Evolutionary conservation across 2,329 filamentous ascomycete genomes (phyloP).

Genomic region (Venturia carpophila): DNA sequence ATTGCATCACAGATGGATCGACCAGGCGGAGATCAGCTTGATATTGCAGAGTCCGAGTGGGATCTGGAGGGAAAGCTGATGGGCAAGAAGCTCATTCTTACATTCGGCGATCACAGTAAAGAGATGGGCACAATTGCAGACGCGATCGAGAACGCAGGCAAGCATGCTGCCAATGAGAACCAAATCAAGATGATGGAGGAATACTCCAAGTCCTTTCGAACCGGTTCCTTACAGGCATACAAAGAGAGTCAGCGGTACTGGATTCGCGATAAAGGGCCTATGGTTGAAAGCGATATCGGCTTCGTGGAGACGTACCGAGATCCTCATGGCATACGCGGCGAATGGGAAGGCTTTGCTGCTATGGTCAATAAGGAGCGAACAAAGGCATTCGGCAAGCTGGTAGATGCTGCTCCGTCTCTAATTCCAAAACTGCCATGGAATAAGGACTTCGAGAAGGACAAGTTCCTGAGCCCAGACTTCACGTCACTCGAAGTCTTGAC

Average conservation of each 20-base stretch:
- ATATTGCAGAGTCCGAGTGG: slow-evolving; percentile 40
- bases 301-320: slow-evolving; percentile 51
- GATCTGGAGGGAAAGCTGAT: slow-evolving; percentile 35
- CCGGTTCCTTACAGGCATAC: slow-evolving; percentile 44
- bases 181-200: slow-evolving; percentile 39
- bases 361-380: slow-evolving; percentile 88
- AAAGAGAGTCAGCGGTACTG: slow-evolving; percentile 45
- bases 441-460: slow-evolving; percentile 88
- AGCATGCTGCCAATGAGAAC: slow-evolving; percentile 40
- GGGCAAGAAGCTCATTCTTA: slow-evolving; percentile 39
- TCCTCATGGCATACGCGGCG: slow-evolving; percentile 45
- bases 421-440: slow-evolving; percentile 88
- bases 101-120: slow-evolving; percentile 39
- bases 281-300: slow-evolving; percentile 46
- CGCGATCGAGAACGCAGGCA: slow-evolving; percentile 40
- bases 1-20: slow-evolving; percentile 40
- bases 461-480: slow-evolving; percentile 91
- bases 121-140: slow-evolving; percentile 41
- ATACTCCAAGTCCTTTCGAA: slow-evolving; percentile 44
- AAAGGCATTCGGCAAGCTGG: slow-evolving; percentile 75
- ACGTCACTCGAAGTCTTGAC: slow-evolving; percentile 87
- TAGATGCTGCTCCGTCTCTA: slow-evolving; percentile 69
- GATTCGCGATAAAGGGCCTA: slow-evolving; percentile 46
- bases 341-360: slow-evolving; percentile 46
- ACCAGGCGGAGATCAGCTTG: slow-evolving; percentile 34